Evolutionary conservation across 768 basidiomycete genomes (phyloP).

Genomic region (Leucocoprinus sp.): DNA sequence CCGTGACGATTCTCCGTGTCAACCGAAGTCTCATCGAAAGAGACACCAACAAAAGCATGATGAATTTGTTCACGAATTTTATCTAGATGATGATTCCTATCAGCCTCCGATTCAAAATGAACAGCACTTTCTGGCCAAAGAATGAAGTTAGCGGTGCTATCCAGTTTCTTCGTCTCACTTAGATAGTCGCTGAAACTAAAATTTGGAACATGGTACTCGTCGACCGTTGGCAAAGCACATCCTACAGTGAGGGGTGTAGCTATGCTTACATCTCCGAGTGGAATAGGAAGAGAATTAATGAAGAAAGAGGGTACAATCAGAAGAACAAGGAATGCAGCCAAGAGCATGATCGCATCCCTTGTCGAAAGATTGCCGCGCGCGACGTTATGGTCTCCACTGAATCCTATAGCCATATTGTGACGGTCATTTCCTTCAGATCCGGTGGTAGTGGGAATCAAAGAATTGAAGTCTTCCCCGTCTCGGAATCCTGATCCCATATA

Average conservation of each 20-base stretch:
- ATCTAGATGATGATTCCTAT: constrained; percentile 42
- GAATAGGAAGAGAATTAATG: constrained; percentile 30
- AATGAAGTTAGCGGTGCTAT: constrained; percentile 41
- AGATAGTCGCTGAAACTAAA: constrained; percentile 54
- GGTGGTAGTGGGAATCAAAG: not conserved
- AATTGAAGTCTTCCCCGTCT: constrained; percentile 12
- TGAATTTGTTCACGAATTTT: constrained; percentile 27
- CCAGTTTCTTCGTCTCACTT: constrained; percentile 41
- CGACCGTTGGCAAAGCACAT: constrained; percentile 54
- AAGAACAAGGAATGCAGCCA: constrained; percentile 31
- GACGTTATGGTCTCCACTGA: constrained; percentile 3
- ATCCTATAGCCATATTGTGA: not conserved
- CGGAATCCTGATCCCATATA: constrained; percentile 36
- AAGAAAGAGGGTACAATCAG: constrained; percentile 53
- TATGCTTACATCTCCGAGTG: constrained; percentile 24
- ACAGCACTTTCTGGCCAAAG: constrained; percentile 83
- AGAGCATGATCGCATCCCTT: constrained; percentile 20
- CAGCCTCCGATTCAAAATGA: constrained; percentile 42
- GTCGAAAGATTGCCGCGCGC: constrained; percentile 3
- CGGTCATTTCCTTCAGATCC: not conserved
- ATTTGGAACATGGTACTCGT: constrained; percentile 29
- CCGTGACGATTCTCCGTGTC: constrained; percentile 29
- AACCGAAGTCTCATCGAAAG: constrained; percentile 55
- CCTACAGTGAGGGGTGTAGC: constrained; percentile 57
- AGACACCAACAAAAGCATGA: constrained; percentile 53